phyloP scores from a whole-genome alignment of 192 early-diverging fungal genomes.

The Coemansia sp. region DNA sequence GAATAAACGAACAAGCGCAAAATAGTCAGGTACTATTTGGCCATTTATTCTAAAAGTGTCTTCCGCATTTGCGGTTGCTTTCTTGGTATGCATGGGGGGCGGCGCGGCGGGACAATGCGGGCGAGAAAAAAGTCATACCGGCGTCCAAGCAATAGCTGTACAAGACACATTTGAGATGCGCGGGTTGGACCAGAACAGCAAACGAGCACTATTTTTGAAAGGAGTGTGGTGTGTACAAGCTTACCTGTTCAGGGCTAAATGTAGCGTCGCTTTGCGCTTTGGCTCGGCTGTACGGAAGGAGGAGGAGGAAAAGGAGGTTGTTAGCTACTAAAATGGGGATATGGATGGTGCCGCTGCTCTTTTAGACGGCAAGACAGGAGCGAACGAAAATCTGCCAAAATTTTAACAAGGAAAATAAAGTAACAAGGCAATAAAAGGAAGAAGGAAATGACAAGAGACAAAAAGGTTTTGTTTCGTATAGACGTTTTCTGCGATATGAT shows the following conservation, averaged over 20 bases:
- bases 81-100: neutral
- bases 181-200: neutral
- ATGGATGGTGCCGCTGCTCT: neutral
- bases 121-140: neutral
- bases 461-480: neutral
- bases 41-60: neutral
- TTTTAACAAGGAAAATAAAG: conserved; percentile 6
- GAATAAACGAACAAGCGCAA: conserved; percentile 1
- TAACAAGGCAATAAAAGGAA: neutral
- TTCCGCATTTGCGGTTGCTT: neutral
- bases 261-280: neutral
- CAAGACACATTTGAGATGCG: neutral
- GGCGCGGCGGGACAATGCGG: neutral
- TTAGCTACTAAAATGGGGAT: neutral
- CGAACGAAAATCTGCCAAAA: neutral
- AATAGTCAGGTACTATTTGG: conserved; percentile 2
- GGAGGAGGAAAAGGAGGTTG: neutral
- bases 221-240: neutral
- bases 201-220: neutral
- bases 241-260: neutral
- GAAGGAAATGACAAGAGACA: neutral
- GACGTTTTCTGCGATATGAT: neutral
- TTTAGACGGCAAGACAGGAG: neutral
- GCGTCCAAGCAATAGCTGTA: neutral
- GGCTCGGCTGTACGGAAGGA: conserved; percentile 1